Conservation (phyloP, 768 basidiomycete species). For the Pleurotus citrinopileatus region DNA sequence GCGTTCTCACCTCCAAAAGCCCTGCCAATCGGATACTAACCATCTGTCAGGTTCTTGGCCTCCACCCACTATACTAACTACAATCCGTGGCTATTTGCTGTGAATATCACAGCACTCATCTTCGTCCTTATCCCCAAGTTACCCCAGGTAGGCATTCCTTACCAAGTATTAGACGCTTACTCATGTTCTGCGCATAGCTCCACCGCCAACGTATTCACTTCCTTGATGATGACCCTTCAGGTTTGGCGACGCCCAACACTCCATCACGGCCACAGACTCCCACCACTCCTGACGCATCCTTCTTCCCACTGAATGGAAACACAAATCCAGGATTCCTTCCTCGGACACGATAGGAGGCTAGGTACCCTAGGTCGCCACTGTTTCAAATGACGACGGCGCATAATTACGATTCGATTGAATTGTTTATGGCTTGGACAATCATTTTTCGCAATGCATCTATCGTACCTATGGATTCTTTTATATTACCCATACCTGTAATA, state of each 20-base stretch:
- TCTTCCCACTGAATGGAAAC: conserved; percentile 12
- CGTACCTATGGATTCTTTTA: not conserved
- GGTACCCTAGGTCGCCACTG: conserved; percentile 7
- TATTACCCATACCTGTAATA: not conserved
- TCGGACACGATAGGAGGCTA: not conserved
- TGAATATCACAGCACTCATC: conserved; percentile 80
- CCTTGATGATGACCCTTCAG: conserved; percentile 62
- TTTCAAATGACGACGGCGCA: not conserved
- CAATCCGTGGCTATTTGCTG: conserved; percentile 87
- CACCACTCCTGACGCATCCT: conserved; percentile 3
- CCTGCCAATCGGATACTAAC: conserved; percentile 9
- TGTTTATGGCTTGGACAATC: too few species aligned
- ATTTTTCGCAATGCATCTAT: not conserved
- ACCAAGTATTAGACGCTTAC: conserved; percentile 14
- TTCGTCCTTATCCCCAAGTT: conserved; percentile 92
- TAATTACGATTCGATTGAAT: not conserved
- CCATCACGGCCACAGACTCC: conserved; percentile 52
- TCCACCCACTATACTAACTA: conserved; percentile 99
- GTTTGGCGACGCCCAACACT: conserved; percentile 63
- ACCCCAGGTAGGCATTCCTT: conserved; percentile 63
- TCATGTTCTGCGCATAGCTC: conserved; percentile 43
- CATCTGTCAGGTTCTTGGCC: conserved; percentile 66
- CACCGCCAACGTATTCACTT: conserved; percentile 84
- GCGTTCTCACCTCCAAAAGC: conserved; percentile 27
- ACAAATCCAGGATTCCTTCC: conserved; percentile 2